Percentiles rank a stretch among this genome's conserved stretches.
These are phyloP conservation scores for Aspergillus melleus DNA, from an alignment of 2,329 filamentous ascomycete genomes.

Conservation along the genomic window DNA sequence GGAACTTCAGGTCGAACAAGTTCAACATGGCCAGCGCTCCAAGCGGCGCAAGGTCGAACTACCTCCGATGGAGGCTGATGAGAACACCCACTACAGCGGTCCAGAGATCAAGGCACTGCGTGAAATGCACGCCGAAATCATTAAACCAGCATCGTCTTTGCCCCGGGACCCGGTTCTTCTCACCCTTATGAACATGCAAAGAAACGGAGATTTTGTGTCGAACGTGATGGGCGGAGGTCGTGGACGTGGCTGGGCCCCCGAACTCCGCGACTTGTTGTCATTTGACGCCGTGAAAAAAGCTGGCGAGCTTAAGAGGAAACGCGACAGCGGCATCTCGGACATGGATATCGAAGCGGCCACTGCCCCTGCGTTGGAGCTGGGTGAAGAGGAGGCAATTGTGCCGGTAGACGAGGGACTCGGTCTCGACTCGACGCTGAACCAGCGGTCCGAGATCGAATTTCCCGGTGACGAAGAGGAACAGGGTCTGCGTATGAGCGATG, in stretches of 20 bases:
- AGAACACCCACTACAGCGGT: slow-evolving; percentile 73
- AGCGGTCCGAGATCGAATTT: slow-evolving; percentile 65
- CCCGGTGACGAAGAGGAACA: slow-evolving; percentile 58
- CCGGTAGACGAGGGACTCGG: slow-evolving; percentile 52
- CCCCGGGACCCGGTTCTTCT: slow-evolving; percentile 84
- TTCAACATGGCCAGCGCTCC: slow-evolving; percentile 69
- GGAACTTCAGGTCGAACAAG: slow-evolving; percentile 49
- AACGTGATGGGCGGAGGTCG: slow-evolving; percentile 81
- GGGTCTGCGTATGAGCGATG: slow-evolving; percentile 46
- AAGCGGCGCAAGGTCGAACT: slow-evolving; percentile 67
- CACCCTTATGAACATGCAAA: slow-evolving; percentile 87
- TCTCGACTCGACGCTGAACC: slow-evolving; percentile 47
- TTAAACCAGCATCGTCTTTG: slow-evolving; percentile 78
- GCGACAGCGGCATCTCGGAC: slow-evolving; percentile 82
- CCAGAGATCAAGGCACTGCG: slow-evolving; percentile 83
- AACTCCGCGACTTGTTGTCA: slow-evolving; percentile 88
- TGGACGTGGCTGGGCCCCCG: slow-evolving; percentile 81
- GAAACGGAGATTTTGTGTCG: slow-evolving; percentile 83
- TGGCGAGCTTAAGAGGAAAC: slow-evolving; percentile 87
- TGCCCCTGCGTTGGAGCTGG: slow-evolving; percentile 62
- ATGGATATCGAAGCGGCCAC: slow-evolving; percentile 68
- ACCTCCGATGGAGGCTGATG: slow-evolving; percentile 70
- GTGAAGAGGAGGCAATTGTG: slow-evolving; percentile 62
- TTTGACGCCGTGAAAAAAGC: slow-evolving; percentile 75
- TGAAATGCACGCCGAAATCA: slow-evolving; percentile 79